These are phyloP conservation scores for Salix caprea DNA, from an alignment of 345 rosid species.

Conservation along the genomic window DNA sequence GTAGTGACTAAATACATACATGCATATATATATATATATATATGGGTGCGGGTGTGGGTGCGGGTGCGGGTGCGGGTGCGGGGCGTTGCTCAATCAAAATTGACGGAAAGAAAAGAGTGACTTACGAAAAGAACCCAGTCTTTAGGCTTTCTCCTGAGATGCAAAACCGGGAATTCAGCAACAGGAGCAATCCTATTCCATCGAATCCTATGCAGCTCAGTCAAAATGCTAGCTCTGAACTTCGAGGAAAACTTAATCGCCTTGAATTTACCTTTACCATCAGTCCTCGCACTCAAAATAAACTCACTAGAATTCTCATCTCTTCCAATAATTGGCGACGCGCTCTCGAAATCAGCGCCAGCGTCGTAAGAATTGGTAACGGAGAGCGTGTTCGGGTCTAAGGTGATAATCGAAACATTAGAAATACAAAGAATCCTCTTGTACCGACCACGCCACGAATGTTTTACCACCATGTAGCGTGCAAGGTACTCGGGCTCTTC, in stretches of 20 bases:
- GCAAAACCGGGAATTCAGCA: slow-evolving; percentile 82
- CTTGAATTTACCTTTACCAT: slow-evolving; percentile 87
- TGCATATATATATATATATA: too few relatives aligned
- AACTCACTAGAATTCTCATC: slow-evolving; percentile 77
- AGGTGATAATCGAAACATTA: slow-evolving; percentile 56
- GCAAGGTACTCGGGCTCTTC: slow-evolving; percentile 96
- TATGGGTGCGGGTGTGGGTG: too few relatives aligned
- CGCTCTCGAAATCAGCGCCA: slow-evolving; percentile 68
- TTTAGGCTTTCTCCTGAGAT: slow-evolving; percentile 60
- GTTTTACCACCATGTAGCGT: slow-evolving; percentile 77
- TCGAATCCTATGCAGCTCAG: slow-evolving; percentile 73
- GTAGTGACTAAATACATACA: too few relatives aligned
- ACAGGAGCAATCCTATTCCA: slow-evolving; percentile 59
- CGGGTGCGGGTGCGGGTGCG: too few relatives aligned
- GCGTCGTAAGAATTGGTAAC: slow-evolving; percentile 79
- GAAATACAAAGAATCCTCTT: slow-evolving; percentile 87
- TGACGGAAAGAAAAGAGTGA: slow-evolving; percentile 1
- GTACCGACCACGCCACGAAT: slow-evolving; percentile 98
- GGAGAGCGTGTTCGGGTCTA: slow-evolving; percentile 71
- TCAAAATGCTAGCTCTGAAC: slow-evolving; percentile 69
- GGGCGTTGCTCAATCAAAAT: too few relatives aligned
- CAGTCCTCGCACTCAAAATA: slow-evolving; percentile 70
- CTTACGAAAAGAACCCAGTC: slow-evolving; percentile 89
- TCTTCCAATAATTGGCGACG: slow-evolving; percentile 60
- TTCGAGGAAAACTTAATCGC: slow-evolving; percentile 73